phyloP scores from a whole-genome alignment of 2,329 filamentous ascomycete genomes.

The Golovinomyces cichoracearum region DNA sequence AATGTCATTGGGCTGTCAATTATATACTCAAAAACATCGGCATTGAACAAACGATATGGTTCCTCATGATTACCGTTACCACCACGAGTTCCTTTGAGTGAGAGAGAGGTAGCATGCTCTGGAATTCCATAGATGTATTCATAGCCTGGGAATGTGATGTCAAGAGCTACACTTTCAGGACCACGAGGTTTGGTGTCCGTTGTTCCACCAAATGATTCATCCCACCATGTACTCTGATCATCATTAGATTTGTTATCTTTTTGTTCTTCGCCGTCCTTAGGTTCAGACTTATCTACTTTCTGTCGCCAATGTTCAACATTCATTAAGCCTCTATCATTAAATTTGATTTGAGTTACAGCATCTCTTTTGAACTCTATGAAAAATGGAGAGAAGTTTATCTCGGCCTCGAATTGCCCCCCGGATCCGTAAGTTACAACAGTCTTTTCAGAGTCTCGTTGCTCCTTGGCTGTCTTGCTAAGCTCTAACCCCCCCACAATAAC shows the following conservation, averaged over 20 bases:
- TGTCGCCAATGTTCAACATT: conserved; percentile 91
- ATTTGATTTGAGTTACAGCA: conserved; percentile 53
- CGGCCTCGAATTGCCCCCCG: conserved; percentile 47
- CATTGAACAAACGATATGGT: conserved; percentile 85
- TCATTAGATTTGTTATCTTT: conserved; percentile 21
- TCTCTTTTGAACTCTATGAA: conserved; percentile 66
- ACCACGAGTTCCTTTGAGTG: conserved; percentile 70
- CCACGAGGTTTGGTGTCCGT: conserved; percentile 89
- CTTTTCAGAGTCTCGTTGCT: conserved; percentile 39
- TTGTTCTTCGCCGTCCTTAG: conserved; percentile 16
- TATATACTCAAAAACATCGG: conserved; percentile 94
- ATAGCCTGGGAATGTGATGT: conserved; percentile 80
- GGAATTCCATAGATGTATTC: conserved; percentile 85
- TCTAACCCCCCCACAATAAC: conserved; percentile 59
- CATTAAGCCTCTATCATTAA: conserved; percentile 73
- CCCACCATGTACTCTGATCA: conserved; percentile 91
- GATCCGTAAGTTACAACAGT: conserved; percentile 61
- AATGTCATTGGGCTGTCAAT: conserved; percentile 95
- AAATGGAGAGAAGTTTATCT: conserved; percentile 65
- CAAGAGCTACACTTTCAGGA: conserved; percentile 71
- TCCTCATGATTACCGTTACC: conserved; percentile 65
- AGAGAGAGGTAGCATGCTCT: conserved; percentile 70
- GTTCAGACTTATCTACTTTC: conserved; percentile 37
- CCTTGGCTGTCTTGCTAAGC: conserved; percentile 42
- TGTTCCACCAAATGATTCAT: conserved; percentile 83